These are phyloP conservation scores for Xylaria sp. DNA, from an alignment of 2,329 filamentous ascomycete species.

Conservation along the genomic window DNA sequence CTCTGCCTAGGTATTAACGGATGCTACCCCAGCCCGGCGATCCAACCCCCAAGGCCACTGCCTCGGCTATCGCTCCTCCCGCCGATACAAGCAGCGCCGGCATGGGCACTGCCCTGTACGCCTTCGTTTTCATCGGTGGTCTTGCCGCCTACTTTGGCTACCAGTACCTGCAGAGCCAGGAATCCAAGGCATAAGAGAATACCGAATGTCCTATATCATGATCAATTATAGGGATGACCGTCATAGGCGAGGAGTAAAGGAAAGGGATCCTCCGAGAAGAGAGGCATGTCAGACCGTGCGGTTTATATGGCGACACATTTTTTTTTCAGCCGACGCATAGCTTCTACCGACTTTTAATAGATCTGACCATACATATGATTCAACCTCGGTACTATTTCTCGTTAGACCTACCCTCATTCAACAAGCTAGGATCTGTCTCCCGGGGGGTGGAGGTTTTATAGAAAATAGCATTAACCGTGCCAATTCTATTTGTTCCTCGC, in stretches of 20 bases:
- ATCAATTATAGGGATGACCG: slow-evolving; percentile 22
- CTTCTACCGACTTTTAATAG: slow-evolving; percentile 44
- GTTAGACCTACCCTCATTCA: slow-evolving; percentile 25
- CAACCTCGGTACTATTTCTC: slow-evolving; percentile 36
- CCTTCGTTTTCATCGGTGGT: slow-evolving; percentile 80
- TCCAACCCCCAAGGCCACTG: slow-evolving; percentile 74
- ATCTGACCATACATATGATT: slow-evolving; percentile 35
- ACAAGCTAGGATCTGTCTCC: slow-evolving; percentile 21
- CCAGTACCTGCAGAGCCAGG: slow-evolving; percentile 80
- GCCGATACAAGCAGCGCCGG: slow-evolving; percentile 64
- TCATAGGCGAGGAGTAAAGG: slow-evolving; percentile 25
- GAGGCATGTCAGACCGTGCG: slow-evolving; percentile 26
- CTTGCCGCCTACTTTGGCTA: slow-evolving; percentile 82
- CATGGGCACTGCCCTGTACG: slow-evolving; percentile 84
- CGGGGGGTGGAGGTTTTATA: slow-evolving; percentile 27
- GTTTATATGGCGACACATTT: slow-evolving; percentile 37
- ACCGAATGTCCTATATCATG: slow-evolving; percentile 4
- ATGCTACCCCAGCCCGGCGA: slow-evolving; percentile 73
- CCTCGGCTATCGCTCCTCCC: slow-evolving; percentile 61
- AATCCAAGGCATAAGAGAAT: slow-evolving; percentile 46
- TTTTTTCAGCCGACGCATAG: slow-evolving; percentile 38
- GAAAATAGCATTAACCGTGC: slow-evolving; percentile 29
- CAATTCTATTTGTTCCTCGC: slow-evolving; percentile 26
- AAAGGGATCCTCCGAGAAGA: slow-evolving; percentile 32
- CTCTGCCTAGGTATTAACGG: slow-evolving; percentile 18